These are phyloP conservation scores for Chloromonas sp. DNA, from an alignment of 163 green algal genomes.

Conservation along the genomic window DNA sequence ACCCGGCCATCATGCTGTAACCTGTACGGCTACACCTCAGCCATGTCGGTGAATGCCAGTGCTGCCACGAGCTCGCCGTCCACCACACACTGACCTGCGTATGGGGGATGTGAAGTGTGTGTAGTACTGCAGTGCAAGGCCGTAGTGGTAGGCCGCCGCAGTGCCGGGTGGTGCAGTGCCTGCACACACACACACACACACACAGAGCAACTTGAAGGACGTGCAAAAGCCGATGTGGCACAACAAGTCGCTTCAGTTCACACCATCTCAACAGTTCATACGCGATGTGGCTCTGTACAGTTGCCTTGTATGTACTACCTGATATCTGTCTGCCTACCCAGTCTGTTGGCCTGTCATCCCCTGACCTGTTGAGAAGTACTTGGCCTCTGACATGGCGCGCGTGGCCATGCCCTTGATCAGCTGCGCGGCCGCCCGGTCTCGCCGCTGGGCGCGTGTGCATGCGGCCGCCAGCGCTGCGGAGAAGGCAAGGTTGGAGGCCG, in stretches of 20 bases:
- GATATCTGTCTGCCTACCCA: too few relatives aligned
- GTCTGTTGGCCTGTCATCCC: not conserved
- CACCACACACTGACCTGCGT: constrained; percentile 20
- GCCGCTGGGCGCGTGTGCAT: constrained; percentile 7
- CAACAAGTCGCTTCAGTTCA: not conserved
- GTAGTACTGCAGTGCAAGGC: constrained; percentile 67
- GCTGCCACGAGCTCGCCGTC: too few relatives aligned
- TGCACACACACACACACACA: not conserved
- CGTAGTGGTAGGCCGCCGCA: constrained; percentile 56
- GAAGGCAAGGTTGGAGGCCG: constrained; percentile 28
- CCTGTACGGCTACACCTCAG: too few relatives aligned
- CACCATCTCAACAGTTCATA: not conserved
- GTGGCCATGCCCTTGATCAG: constrained; percentile 62
- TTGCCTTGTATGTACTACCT: too few relatives aligned
- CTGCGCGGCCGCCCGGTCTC: constrained; percentile 27
- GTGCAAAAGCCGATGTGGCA: not conserved
- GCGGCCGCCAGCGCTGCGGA: constrained; percentile 35
- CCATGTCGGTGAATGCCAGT: too few relatives aligned
- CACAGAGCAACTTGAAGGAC: not conserved
- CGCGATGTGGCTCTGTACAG: not conserved
- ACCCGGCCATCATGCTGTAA: too few relatives aligned
- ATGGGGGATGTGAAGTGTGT: constrained; percentile 76
- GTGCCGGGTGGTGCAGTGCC: constrained; percentile 16
- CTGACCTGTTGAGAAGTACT: constrained; percentile 33
- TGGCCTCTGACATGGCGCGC: constrained; percentile 66